Evolutionary conservation across 2,329 filamentous ascomycete genomes (phyloP), one percentile per base, ranked within the genome.

Genomic region (Paradendryphiella salina): DNA sequence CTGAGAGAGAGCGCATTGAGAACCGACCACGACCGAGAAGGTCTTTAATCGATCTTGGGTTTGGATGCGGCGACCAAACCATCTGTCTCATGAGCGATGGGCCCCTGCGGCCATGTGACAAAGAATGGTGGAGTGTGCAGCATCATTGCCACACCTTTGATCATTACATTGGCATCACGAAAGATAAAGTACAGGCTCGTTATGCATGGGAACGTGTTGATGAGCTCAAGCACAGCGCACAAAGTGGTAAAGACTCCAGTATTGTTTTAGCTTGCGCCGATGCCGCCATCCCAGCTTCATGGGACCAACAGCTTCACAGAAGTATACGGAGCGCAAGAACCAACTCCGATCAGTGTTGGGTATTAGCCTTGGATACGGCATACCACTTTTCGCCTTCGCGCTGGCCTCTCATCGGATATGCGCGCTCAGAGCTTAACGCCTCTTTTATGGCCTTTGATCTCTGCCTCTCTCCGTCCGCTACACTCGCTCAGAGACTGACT

Each of bases 11-110:
- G 5, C 34, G 31, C 2, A 7, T 9, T 23, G 4, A 20, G 8
- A 17, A 33, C 17, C 41, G 28, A n/a, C 29, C 15, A 8, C 54
- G 4, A 28, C 53, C 4, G 21, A 50, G 17, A 26, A 54, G 45
- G 47, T 46, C 34, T 18, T 70, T 81, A 8, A 67, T 85, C 1
- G 82, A 85, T 52, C 70, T 84, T 1, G 82, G 82, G 2, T 80
- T 83, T 53, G 82, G 82, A 8, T 85, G 82, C 54, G 82, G 82
- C 26, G 81, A 85, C 56, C 82, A 85, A 63, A 80, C 77, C 0
- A 63, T 79, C 15, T 76, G 79, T 47, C 59, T 83, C 18, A 73
- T 55, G 52, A 59, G 58, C 44, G 33, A 47, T 11, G 32, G 11
- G 14, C 57, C 61, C 3, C 13, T 63, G 20, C 42, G 54, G 15